Base-by-base conservation (phyloP, 345 rosid genomes). In the Pugionium dolabratum region DNA sequence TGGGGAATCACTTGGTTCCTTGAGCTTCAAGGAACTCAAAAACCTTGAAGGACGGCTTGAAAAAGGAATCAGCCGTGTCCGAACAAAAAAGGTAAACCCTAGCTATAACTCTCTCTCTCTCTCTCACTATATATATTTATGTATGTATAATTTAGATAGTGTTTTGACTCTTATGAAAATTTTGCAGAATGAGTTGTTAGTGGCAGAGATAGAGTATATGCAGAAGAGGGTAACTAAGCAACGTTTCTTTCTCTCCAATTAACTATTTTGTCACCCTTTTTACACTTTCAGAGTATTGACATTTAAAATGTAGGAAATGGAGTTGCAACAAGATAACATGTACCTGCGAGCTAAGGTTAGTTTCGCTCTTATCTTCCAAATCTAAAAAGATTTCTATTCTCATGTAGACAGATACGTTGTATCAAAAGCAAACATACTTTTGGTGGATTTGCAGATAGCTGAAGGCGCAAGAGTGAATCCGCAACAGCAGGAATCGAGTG, bases 161-260 rank as follows among this genome's bases (percentile, higher is more conserved):
- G 72, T 63, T 25, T 65, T 70, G n/a, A 43, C 45, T 36, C 55
- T 52, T 41, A 30, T 64, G 55, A 10, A 26, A 47, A n/a, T 7
- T 42, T 40, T 7, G 7, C 90, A 90, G 97, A 85, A 81, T 52
- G 96, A 94, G 69, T 63, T 83, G 68, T 61, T 94, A 66, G 76
- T 84, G 33, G 84, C 92, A 4, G 96, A 94, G 72, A 84, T 90
- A 35, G 97, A 85, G 79, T 85, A 79, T 73, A 90, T 88, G 99
- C 95, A 94, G 75, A 90, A 84, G 75, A 78, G 91, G 84, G 97
- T 90, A 84, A 1, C 4, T 6, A 6, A 76, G 47, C 18, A 56
- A 50, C 8, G 51, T 59, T 45, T 60, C 73, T 58, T 54, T 59
- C 28, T 68, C 47, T 26, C 29, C 35, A 43, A 34, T 50, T 34